Evolutionary conservation across 2,329 filamentous ascomycete species (phyloP), one percentile per base, ranked within the genome.

Genomic region (Elsinoe perseae): DNA sequence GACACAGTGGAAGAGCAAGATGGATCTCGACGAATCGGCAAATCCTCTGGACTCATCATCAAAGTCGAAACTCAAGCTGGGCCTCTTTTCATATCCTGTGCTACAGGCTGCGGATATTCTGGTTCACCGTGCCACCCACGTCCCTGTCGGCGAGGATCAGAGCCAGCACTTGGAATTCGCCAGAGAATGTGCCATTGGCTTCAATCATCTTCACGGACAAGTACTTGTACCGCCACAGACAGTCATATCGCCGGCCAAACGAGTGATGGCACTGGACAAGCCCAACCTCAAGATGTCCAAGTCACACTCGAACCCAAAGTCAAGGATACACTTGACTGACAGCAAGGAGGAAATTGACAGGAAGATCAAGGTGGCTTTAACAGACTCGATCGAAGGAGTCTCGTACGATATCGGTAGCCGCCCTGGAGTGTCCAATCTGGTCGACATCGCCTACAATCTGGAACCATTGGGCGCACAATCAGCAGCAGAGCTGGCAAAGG

Each of bases 1-100:
- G 93, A 97, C 93, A 25, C 93, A 97, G 71, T 98, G 93, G 91
- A 98, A 98, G 86, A 88, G 82, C 70, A 95, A 95, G 70, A 73
- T 93, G 16, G 77, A 83, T 18, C 69, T 90, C 18, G 72, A 79
- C 8, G 76, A 84, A 18, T 75, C 82, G 57, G 75, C 80, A 2
- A 78, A 76, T 6, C 71, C 81, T 1, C 70, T 87, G 4, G 81
- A 86, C 53, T 50, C 65, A 14, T 63, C 65, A 2, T 73, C 79
- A 38, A 74, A 77, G 12, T 79, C 78, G 5, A 66, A 79, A 52
- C 78, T 95, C 59, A 95, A 93, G 69, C 81, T 96, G 3, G 92
- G 93, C 14, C 78, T 98, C 3, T 95, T 97, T 69, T 95, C 91
- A 6, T 98, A 98, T 68, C 93, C 93, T 1, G 90, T 98, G 34